Evolutionary conservation across 257 asterid species (phyloP).

Genomic region (Gentiana macrophylla): DNA sequence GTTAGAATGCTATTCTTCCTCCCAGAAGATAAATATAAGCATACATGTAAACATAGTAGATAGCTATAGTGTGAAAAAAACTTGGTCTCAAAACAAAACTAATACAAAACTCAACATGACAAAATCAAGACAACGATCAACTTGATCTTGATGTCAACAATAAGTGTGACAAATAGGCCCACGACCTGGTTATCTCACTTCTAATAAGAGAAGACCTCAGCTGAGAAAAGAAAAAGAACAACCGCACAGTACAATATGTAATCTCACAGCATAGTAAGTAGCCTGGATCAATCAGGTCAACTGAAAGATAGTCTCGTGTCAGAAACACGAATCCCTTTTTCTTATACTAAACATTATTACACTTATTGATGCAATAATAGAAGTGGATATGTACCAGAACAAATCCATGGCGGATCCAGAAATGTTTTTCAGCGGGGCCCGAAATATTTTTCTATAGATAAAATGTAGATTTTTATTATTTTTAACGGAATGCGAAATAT

Average conservation of each 20-base stretch:
- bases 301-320: background rate
- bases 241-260: background rate
- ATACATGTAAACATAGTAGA: too few species aligned
- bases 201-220: background rate
- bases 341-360: background rate
- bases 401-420: conserved; percentile 59
- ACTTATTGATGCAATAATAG: background rate
- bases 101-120: too few species aligned
- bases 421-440: background rate
- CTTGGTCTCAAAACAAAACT: too few species aligned
- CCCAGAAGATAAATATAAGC: too few species aligned
- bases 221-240: background rate
- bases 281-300: background rate
- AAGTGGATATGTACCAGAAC: conserved; percentile 48
- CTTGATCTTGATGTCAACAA: background rate
- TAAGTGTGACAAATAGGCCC: background rate
- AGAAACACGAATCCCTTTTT: background rate
- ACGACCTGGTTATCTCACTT: background rate
- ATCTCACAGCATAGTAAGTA: background rate
- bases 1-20: too few species aligned
- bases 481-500: too few species aligned
- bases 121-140: too few species aligned
- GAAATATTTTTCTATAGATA: too few species aligned
- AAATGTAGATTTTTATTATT: too few species aligned
- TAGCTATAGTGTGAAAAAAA: too few species aligned